These are phyloP conservation scores for Ophiostoma tasmaniense DNA, from an alignment of 2,329 filamentous ascomycete species.

Conservation along the genomic window DNA sequence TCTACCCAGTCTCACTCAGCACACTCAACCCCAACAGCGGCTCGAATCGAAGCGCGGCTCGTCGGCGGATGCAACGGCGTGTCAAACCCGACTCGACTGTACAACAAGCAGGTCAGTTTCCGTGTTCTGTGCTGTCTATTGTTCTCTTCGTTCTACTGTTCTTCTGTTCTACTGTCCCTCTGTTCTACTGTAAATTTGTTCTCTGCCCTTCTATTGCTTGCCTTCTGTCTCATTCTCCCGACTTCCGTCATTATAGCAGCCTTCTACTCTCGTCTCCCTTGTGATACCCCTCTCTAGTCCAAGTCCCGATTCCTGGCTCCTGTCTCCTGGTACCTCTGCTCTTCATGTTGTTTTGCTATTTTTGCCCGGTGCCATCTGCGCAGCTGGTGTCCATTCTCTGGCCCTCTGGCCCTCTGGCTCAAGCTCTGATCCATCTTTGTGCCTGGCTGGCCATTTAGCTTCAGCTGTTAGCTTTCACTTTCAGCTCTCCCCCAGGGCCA, in stretches of 20 bases:
- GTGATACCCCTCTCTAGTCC: background rate
- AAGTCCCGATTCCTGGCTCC: background rate
- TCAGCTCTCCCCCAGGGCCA: background rate
- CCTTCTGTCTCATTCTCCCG: background rate
- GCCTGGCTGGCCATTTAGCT: background rate
- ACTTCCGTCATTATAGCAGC: background rate
- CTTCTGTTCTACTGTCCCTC: background rate
- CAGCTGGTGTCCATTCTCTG: background rate
- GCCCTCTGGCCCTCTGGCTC: background rate
- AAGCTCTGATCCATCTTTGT: background rate
- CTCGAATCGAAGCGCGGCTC: background rate
- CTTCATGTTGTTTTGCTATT: too few relatives aligned
- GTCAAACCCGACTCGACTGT: constrained; percentile 1
- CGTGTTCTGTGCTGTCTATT: background rate
- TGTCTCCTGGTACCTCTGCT: background rate
- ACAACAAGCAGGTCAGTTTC: background rate
- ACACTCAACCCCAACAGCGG: background rate
- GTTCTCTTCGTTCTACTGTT: background rate
- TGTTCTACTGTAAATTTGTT: background rate
- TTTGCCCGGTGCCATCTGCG: too few relatives aligned
- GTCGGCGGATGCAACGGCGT: constrained; percentile 11
- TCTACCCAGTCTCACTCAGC: background rate
- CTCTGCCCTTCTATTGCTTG: background rate
- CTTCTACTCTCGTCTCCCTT: background rate
- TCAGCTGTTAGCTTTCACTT: background rate